phyloP scores from a whole-genome alignment of 2,329 filamentous ascomycete species.

The Pleoardoris graminearum region DNA sequence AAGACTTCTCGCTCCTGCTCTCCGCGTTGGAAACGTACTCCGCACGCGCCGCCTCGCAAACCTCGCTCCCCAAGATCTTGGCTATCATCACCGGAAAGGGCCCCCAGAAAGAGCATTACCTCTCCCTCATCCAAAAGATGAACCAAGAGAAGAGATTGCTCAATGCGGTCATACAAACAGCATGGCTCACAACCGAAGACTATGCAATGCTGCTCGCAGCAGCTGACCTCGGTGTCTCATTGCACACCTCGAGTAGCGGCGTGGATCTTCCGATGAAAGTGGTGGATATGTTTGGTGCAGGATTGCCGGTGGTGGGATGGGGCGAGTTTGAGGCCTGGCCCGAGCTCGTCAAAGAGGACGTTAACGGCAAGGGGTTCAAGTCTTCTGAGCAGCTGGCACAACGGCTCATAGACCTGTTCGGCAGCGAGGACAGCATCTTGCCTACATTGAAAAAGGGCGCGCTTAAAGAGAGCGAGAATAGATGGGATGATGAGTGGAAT shows the following conservation, averaged over 20 bases:
- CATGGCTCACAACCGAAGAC: constrained; percentile 81
- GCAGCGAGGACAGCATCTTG: constrained; percentile 58
- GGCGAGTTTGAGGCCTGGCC: constrained; percentile 82
- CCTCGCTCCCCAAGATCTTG: constrained; percentile 67
- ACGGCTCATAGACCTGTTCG: constrained; percentile 68
- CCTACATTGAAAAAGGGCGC: constrained; percentile 69
- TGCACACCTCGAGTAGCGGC: constrained; percentile 92
- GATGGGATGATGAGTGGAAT: constrained; percentile 96
- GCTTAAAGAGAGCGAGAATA: constrained; percentile 68
- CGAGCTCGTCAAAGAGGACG: constrained; percentile 85
- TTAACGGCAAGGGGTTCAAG: constrained; percentile 85
- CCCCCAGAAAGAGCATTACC: constrained; percentile 77
- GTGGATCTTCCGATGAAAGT: constrained; percentile 99
- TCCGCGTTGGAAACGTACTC: constrained; percentile 80
- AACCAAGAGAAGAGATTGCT: constrained; percentile 65
- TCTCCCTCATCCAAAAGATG: constrained; percentile 66
- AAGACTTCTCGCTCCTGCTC: constrained; percentile 88
- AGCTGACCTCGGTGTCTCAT: constrained; percentile 85
- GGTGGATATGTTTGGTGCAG: constrained; percentile 97
- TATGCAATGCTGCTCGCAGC: constrained; percentile 83
- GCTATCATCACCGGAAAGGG: constrained; percentile 95
- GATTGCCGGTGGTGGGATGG: constrained; percentile 88
- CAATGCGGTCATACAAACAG: constrained; percentile 73
- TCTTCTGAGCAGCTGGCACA: constrained; percentile 67
- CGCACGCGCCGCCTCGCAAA: constrained; percentile 50